These are phyloP conservation scores for Phyllosticta paracitricarpa DNA, from an alignment of 2,329 filamentous ascomycete species.

Conservation along the genomic window DNA sequence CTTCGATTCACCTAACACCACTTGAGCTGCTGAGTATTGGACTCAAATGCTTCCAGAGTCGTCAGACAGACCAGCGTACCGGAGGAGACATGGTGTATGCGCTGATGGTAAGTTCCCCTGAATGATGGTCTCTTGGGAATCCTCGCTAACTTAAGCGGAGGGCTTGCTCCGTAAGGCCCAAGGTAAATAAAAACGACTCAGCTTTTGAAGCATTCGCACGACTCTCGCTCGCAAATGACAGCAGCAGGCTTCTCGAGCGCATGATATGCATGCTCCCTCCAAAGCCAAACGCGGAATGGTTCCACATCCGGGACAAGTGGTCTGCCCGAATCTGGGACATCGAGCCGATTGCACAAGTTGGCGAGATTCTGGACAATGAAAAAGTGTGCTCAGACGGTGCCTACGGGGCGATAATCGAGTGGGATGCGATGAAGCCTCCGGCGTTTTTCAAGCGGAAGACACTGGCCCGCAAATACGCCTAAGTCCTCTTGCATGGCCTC, in stretches of 20 bases:
- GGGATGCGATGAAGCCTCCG: slow-evolving; percentile 33
- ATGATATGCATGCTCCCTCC: slow-evolving; percentile 32
- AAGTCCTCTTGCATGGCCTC: slow-evolving; percentile 14
- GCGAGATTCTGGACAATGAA: slow-evolving; percentile 31
- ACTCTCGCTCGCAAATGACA: slow-evolving; percentile 1
- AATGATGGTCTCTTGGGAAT: neutral
- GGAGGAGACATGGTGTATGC: neutral
- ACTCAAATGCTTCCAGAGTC: neutral
- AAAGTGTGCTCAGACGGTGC: slow-evolving; percentile 36
- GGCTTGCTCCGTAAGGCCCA: neutral
- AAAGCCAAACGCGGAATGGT: slow-evolving; percentile 28
- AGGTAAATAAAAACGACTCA: neutral
- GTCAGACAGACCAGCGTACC: neutral
- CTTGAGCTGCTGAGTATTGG: slow-evolving; percentile 3
- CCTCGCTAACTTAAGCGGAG: neutral
- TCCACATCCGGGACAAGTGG: slow-evolving; percentile 33
- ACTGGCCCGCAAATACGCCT: slow-evolving; percentile 19
- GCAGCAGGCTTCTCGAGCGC: slow-evolving; percentile 2
- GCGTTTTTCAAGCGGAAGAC: slow-evolving; percentile 18
- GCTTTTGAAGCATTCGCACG: slow-evolving; percentile 3
- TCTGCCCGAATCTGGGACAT: slow-evolving; percentile 37
- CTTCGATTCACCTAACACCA: neutral
- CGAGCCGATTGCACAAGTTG: slow-evolving; percentile 31
- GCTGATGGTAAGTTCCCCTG: neutral
- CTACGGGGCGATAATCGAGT: slow-evolving; percentile 32